Base-by-base conservation (phyloP, 805 yeast genomes). In the Groenewaldozyma tartarivorans region DNA sequence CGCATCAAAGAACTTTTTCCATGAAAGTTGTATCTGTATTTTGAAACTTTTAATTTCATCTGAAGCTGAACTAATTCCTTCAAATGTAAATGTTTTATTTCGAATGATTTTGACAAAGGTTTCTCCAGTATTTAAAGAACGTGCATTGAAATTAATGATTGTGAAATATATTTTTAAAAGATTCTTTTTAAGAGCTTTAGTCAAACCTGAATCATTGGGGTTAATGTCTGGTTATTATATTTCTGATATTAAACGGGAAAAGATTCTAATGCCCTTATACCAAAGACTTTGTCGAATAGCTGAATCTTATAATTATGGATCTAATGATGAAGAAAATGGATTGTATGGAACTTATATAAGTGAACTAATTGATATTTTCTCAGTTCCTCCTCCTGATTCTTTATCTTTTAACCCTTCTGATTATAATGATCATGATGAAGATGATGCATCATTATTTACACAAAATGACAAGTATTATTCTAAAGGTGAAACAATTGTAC, bases 201-300 rank as follows among this genome's bases (percentile, higher is more conserved):
- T 45, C 16, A 30, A 24, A 24, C 58, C 58, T 4, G 57, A 54
- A 29, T 27, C 44, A 5, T 31, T 45, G 27, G 55, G 54, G 9
- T 35, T 52, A 4, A 45, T 52, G 5, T 30, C 36, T 21, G 50
- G 46, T 31, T 40, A 40, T 21, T 49, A 41, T 32, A 33, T 54
- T 30, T 38, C 46, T 18, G 57, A 54, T n/a, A 20, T 32, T 20
- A 48, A 50, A 24, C 48, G 55, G 11, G 48, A 52, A 27, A 39
- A 41, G 26, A 44, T 52, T 15, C 44, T 54, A 17, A 18, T 33
- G 7, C 50, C 54, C 16, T 41, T 48, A 9, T 48, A 40, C 24
- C 46, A 42, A 17, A 36, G 20, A 13, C 21, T 13, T 13, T 9
- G 29, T 24, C 11, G 13, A 13, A 13, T 24, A 7, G 29, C 29